Percentiles rank a stretch among this genome's conserved stretches.
These are phyloP conservation scores for Aspergillus thermomutatus DNA, from an alignment of 2,329 filamentous ascomycete species.

Conservation along the genomic window DNA sequence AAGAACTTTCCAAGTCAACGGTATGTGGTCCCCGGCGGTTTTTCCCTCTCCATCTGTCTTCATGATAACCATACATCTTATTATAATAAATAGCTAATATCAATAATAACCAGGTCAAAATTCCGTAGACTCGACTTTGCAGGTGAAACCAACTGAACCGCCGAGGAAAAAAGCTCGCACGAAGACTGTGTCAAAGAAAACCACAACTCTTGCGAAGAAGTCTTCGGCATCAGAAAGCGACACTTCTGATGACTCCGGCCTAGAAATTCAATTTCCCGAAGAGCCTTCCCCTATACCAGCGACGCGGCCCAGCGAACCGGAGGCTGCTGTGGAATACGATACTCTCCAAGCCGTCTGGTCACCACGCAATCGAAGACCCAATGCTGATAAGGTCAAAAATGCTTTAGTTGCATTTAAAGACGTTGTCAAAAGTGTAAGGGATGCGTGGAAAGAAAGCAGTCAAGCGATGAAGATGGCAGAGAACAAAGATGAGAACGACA, in stretches of 20 bases:
- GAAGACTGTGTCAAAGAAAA: slow-evolving; percentile 25
- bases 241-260: slow-evolving; percentile 47
- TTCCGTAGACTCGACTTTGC: slow-evolving; percentile 3
- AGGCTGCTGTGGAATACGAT: slow-evolving; percentile 56
- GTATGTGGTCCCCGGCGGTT: background rate
- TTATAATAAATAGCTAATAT: background rate
- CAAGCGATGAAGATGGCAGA: slow-evolving; percentile 57
- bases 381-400: slow-evolving; percentile 51
- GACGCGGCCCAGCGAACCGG: slow-evolving; percentile 50
- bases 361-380: slow-evolving; percentile 49
- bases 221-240: slow-evolving; percentile 50
- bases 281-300: slow-evolving; percentile 55
- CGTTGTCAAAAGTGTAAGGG: slow-evolving; percentile 56
- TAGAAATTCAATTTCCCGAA: slow-evolving; percentile 50
- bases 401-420: slow-evolving; percentile 58
- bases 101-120: slow-evolving; percentile 10
- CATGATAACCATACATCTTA: background rate
- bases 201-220: slow-evolving; percentile 20
- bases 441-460: slow-evolving; percentile 59
- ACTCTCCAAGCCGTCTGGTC: slow-evolving; percentile 61
- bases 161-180: slow-evolving; percentile 18
- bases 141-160: slow-evolving; percentile 12
- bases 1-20: background rate
- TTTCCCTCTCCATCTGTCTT: background rate
- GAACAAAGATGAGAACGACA: slow-evolving; percentile 53